phyloP scores from a whole-genome alignment of 169 alveolate species.

The Babesia bigemina region DNA sequence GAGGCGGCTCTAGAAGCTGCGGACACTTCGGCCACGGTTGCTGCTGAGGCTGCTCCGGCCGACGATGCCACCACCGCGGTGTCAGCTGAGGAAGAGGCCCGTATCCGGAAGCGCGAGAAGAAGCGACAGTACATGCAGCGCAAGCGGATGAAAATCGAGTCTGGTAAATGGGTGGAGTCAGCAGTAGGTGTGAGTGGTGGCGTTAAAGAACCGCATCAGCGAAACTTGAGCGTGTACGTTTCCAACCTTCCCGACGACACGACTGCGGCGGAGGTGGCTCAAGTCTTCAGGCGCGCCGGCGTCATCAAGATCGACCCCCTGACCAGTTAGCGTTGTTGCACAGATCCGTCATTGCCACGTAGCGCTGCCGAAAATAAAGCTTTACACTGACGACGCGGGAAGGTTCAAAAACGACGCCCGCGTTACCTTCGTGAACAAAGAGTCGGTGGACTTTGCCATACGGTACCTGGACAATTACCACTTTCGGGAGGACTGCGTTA shows the following conservation, averaged over 20 bases:
- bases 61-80: conserved; percentile 28
- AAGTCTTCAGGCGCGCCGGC: conserved; percentile 82
- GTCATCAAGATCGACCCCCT: conserved; percentile 83
- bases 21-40: not conserved
- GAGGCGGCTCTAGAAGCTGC: not conserved
- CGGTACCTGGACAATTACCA: conserved; percentile 77
- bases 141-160: conserved; percentile 57
- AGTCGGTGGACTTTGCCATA: conserved; percentile 81
- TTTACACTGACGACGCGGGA: conserved; percentile 77
- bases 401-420: conserved; percentile 82
- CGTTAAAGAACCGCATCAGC: conserved; percentile 79
- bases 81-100: conserved; percentile 89
- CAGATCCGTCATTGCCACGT: not conserved
- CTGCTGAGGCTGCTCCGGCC: not conserved
- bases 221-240: conserved; percentile 75
- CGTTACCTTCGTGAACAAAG: conserved; percentile 81
- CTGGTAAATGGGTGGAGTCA: conserved; percentile 54
- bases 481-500: conserved; percentile 73
- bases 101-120: conserved; percentile 93
- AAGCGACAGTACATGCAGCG: conserved; percentile 79
- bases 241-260: conserved; percentile 79
- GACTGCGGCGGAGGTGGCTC: conserved; percentile 73
- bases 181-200: not conserved
- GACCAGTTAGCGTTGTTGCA: conserved; percentile 61
- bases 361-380: conserved; percentile 80